Conservation (phyloP, 2,329 filamentous ascomycete species). For the Alternaria sp. region DNA sequence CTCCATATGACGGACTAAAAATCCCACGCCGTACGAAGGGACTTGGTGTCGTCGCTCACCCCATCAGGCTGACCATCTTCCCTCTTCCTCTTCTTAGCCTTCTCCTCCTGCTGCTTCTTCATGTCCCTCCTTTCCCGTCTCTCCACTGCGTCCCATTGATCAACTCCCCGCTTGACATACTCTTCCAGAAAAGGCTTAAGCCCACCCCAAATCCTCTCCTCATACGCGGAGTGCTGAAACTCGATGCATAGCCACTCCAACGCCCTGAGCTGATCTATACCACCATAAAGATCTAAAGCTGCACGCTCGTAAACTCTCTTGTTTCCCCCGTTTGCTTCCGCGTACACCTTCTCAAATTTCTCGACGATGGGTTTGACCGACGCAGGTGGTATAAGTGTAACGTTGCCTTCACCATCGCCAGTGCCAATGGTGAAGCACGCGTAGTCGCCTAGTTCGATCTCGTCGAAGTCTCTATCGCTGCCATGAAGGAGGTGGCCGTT, state of each 20-base stretch:
- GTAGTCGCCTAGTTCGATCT: too few species aligned
- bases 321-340: neutral
- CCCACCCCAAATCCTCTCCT: slow-evolving; percentile 3
- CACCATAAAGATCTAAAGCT: slow-evolving; percentile 11
- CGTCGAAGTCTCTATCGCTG: too few species aligned
- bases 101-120: neutral
- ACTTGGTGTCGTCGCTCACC: neutral
- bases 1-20: neutral
- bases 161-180: neutral
- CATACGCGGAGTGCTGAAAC: slow-evolving; percentile 1
- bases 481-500: too few species aligned
- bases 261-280: slow-evolving; percentile 1
- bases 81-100: neutral
- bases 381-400: slow-evolving; percentile 4
- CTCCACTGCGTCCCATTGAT: too few species aligned
- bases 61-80: neutral
- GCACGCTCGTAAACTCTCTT: slow-evolving; percentile 3
- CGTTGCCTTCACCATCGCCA: too few species aligned
- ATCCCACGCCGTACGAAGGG: neutral
- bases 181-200: slow-evolving; percentile 3
- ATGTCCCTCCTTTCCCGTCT: neutral
- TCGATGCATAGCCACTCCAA: slow-evolving; percentile 12
- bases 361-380: neutral
- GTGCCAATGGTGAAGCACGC: slow-evolving; percentile 5
- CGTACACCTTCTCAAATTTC: slow-evolving; percentile 5